Evolutionary conservation across 2,329 filamentous ascomycete species (phyloP).

Genomic region (Orbilia quercus): DNA sequence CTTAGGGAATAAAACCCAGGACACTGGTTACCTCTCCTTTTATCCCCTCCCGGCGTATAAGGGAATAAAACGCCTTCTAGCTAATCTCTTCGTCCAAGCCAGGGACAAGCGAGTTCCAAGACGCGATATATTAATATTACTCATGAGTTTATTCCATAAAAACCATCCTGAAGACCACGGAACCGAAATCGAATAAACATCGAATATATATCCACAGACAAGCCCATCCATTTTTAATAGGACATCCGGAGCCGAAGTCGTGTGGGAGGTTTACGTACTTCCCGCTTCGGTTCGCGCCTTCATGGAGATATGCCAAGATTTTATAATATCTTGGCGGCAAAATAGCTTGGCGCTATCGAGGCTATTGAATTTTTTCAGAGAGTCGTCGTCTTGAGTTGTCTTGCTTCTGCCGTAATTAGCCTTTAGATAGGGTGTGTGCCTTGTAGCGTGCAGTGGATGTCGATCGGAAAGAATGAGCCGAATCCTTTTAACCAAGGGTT

Average conservation of each 20-base stretch:
- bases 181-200: not conserved
- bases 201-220: not conserved
- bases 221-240: not conserved
- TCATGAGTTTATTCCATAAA: too few species aligned
- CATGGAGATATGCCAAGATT: too few species aligned
- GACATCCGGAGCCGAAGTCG: not conserved
- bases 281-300: conserved; percentile 30
- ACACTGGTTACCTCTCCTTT: too few species aligned
- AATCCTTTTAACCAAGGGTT: not conserved
- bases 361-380: not conserved
- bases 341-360: conserved; percentile 33
- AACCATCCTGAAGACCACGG: not conserved
- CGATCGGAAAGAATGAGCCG: conserved; percentile 1
- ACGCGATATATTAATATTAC: too few species aligned
- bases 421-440: not conserved
- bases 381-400: not conserved
- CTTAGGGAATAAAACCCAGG: too few species aligned
- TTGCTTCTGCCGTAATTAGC: too few species aligned
- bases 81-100: too few species aligned
- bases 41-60: too few species aligned
- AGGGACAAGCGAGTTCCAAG: too few species aligned
- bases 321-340: too few species aligned
- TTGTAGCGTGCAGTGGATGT: not conserved
- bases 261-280: conserved; percentile 25
- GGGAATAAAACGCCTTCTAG: too few species aligned